phyloP scores from a whole-genome alignment of 306 rosid genomes.

The Malus fusca region DNA sequence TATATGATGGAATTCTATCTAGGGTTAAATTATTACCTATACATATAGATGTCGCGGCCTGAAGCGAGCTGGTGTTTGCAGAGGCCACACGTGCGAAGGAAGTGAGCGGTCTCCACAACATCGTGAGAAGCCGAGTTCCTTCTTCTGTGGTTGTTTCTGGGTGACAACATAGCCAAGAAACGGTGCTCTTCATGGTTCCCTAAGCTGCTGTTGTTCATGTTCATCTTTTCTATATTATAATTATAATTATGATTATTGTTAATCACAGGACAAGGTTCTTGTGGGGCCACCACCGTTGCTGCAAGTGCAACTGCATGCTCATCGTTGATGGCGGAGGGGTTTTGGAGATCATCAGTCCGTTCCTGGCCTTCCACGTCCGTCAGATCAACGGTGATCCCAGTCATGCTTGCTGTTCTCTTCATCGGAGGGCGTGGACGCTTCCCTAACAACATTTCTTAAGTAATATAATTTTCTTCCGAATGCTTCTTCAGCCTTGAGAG shows the following conservation, averaged over 20 bases:
- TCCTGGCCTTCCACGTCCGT: too few species aligned
- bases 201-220: neutral
- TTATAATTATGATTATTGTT: neutral
- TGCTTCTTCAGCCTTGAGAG: neutral
- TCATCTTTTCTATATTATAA: neutral
- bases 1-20: too few species aligned
- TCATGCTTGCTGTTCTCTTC: too few species aligned
- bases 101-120: slow-evolving; percentile 38
- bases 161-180: slow-evolving; percentile 29
- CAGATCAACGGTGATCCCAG: too few species aligned
- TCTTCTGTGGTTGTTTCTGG: slow-evolving; percentile 18
- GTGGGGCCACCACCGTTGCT: neutral
- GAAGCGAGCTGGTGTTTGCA: slow-evolving; percentile 54
- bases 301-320: neutral
- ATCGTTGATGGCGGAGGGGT: slow-evolving; percentile 37
- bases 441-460: too few species aligned
- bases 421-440: too few species aligned
- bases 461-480: neutral
- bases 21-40: slow-evolving; percentile 34
- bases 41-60: slow-evolving; percentile 82
- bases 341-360: slow-evolving; percentile 13
- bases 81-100: slow-evolving; percentile 64
- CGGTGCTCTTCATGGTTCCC: slow-evolving; percentile 4
- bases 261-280: neutral
- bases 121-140: slow-evolving; percentile 4